These are phyloP conservation scores for Calonectria leucothoes DNA, from an alignment of 2,329 filamentous ascomycete species.

Conservation along the genomic window DNA sequence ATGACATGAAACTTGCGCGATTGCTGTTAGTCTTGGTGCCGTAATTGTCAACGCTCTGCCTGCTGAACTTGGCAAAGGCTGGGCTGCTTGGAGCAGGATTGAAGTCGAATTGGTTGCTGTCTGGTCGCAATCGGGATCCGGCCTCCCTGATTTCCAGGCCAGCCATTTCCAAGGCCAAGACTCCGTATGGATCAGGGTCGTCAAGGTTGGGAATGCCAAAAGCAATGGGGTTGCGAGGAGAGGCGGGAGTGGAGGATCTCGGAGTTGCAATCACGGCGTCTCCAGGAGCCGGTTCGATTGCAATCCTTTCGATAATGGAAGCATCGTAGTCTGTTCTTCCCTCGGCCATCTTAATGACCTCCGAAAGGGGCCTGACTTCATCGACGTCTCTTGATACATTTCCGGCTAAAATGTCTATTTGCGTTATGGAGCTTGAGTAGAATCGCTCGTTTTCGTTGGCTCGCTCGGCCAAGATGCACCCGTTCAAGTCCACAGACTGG, in stretches of 20 bases:
- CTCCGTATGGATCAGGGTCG: slow-evolving; percentile 92
- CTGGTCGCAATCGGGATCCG: slow-evolving; percentile 75
- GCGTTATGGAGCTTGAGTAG: slow-evolving; percentile 61
- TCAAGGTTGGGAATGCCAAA: slow-evolving; percentile 85
- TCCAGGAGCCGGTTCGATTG: slow-evolving; percentile 77
- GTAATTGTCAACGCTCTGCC: slow-evolving; percentile 77
- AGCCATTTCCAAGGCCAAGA: slow-evolving; percentile 89
- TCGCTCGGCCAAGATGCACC: slow-evolving; percentile 67
- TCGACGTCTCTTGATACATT: slow-evolving; percentile 66
- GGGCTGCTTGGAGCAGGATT: slow-evolving; percentile 82
- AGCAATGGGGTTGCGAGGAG: slow-evolving; percentile 52
- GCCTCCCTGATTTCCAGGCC: slow-evolving; percentile 92
- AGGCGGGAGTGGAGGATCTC: slow-evolving; percentile 46
- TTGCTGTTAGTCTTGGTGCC: slow-evolving; percentile 68
- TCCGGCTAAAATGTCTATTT: slow-evolving; percentile 68
- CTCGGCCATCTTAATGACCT: slow-evolving; percentile 90
- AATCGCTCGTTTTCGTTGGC: slow-evolving; percentile 71
- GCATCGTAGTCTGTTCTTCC: slow-evolving; percentile 82
- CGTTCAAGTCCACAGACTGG: slow-evolving; percentile 66
- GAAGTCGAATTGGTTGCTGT: slow-evolving; percentile 86
- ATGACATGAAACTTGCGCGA: slow-evolving; percentile 80
- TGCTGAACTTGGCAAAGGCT: slow-evolving; percentile 66
- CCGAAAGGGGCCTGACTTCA: slow-evolving; percentile 72
- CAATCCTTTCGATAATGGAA: slow-evolving; percentile 71
- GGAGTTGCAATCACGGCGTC: slow-evolving; percentile 72